These are phyloP conservation scores for Aspergillus indologenus DNA, from an alignment of 495 filamentous ascomycete genomes.

Conservation along the genomic window DNA sequence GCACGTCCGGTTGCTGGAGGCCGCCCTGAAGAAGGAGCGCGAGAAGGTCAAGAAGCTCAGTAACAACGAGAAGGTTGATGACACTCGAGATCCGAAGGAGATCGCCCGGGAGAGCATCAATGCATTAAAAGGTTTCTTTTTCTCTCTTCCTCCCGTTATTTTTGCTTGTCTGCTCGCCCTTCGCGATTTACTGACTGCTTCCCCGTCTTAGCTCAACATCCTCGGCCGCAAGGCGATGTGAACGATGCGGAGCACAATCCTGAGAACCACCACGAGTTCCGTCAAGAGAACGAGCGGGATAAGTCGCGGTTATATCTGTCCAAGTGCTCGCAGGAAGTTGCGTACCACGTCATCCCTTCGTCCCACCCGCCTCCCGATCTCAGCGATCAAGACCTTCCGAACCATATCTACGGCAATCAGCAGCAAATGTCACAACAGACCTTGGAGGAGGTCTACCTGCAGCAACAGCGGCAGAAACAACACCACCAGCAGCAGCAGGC, in stretches of 20 bases:
- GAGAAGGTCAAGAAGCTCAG: conserved; percentile 47
- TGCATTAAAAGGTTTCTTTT: conserved; percentile 36
- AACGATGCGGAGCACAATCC: conserved; percentile 42
- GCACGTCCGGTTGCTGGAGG: conserved; percentile 87
- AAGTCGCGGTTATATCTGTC: conserved; percentile 51
- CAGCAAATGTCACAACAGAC: conserved; percentile 44
- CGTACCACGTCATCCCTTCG: conserved; percentile 53
- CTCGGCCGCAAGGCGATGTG: conserved; percentile 38
- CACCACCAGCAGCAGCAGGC: conserved; percentile 36
- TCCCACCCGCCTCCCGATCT: conserved; percentile 46
- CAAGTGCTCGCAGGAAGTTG: conserved; percentile 54
- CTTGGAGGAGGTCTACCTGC: conserved; percentile 50
- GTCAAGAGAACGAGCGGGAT: conserved; percentile 51
- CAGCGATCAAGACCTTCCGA: conserved; percentile 45
- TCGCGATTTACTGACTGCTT: conserved; percentile 10
- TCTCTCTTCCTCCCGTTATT: background rate
- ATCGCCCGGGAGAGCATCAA: conserved; percentile 42
- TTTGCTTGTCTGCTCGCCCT: background rate
- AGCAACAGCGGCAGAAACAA: conserved; percentile 41
- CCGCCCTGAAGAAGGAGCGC: conserved; percentile 76
- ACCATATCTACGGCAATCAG: conserved; percentile 45
- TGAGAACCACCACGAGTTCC: conserved; percentile 58
- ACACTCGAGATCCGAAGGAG: conserved; percentile 41
- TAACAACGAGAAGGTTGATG: conserved; percentile 49
- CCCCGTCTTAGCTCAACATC: conserved; percentile 32